Evolutionary conservation across 768 basidiomycete species (phyloP).

Genomic region (Porphyrellus cyaneotinctus): DNA sequence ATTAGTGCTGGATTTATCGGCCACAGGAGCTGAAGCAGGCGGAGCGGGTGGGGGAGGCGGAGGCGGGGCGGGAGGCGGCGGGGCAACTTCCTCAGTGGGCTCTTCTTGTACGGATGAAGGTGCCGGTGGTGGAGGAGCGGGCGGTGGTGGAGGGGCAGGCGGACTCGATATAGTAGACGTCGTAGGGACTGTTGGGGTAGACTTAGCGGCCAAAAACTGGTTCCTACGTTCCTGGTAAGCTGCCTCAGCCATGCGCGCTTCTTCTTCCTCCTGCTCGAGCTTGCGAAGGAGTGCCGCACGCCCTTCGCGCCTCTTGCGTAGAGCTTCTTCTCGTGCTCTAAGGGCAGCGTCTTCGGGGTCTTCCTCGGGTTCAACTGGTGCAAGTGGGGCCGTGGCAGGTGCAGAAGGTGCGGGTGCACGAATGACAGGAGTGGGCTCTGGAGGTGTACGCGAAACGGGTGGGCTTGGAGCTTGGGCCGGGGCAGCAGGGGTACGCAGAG

Average conservation of each 20-base stretch:
- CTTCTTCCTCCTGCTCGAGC: slow-evolving; percentile 65
- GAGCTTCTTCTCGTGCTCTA: slow-evolving; percentile 60
- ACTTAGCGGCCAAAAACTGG: slow-evolving; percentile 37
- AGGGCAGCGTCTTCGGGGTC: slow-evolving; percentile 79
- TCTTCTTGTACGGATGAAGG: slow-evolving; percentile 17
- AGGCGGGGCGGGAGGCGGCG: slow-evolving; percentile 30
- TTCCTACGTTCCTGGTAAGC: slow-evolving; percentile 33
- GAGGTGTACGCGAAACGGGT: slow-evolving; percentile 22
- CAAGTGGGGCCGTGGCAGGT: slow-evolving; percentile 50
- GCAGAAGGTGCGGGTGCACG: slow-evolving; percentile 35
- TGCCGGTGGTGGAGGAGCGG: slow-evolving; percentile 34
- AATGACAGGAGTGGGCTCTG: slow-evolving; percentile 21
- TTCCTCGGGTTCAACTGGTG: slow-evolving; percentile 41
- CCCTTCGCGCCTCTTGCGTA: slow-evolving; percentile 73
- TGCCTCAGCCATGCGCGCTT: slow-evolving; percentile 47
- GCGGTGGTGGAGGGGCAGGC: slow-evolving; percentile 35
- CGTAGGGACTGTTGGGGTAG: slow-evolving; percentile 28
- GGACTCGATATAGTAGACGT: slow-evolving; percentile 23
- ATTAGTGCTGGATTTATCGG: slow-evolving; percentile 62
- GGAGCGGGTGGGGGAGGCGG: slow-evolving; percentile 27
- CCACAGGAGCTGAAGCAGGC: slow-evolving; percentile 25
- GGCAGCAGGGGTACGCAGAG: slow-evolving; percentile 12
- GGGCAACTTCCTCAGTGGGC: slow-evolving; percentile 19
- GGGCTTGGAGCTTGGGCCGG: slow-evolving; percentile 22
- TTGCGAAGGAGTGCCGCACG: slow-evolving; percentile 64